A percentile compares a stretch with the other conserved stretches of the same genome.
Evolutionary conservation across 495 filamentous ascomycete genomes (phyloP).

Genomic region (Penicillium paradoxum): DNA sequence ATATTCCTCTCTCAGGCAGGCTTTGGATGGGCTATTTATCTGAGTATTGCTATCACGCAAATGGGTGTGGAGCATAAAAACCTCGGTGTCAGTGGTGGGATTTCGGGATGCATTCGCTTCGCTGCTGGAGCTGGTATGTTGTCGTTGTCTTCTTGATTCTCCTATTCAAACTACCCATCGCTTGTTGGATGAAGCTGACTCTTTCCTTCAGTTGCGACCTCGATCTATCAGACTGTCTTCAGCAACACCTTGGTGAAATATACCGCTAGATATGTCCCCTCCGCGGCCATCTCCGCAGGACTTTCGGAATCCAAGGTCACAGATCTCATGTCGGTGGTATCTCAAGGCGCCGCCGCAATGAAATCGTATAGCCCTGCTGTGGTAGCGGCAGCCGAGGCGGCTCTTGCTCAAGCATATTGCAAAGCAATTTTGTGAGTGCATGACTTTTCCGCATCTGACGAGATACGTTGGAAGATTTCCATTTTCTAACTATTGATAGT

Average conservation of each 20-base stretch:
- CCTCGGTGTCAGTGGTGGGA: slow-evolving; percentile 24
- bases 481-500: slow-evolving; percentile 6
- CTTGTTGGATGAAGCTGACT: background rate
- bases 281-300: slow-evolving; percentile 16
- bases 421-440: slow-evolving; percentile 24
- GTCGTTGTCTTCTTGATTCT: background rate
- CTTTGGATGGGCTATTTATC: slow-evolving; percentile 23
- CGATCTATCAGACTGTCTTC: slow-evolving; percentile 22
- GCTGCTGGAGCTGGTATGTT: slow-evolving; percentile 23
- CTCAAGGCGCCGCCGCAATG: slow-evolving; percentile 13
- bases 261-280: slow-evolving; percentile 14
- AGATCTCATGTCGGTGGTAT: slow-evolving; percentile 14
- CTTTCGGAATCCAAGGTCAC: slow-evolving; percentile 15
- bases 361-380: slow-evolving; percentile 16
- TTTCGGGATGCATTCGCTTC: slow-evolving; percentile 23
- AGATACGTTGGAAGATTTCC: background rate
- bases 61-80: slow-evolving; percentile 26
- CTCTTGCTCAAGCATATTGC: slow-evolving; percentile 19
- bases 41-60: slow-evolving; percentile 24
- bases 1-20: slow-evolving; percentile 24
- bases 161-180: background rate
- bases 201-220: slow-evolving; percentile 14
- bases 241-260: slow-evolving; percentile 17
- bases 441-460: background rate
- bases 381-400: slow-evolving; percentile 17